Evolutionary conservation across 441 rosid species (phyloP), one percentile per base, ranked within the genome.

Genomic region (Isatis lusitanica): DNA sequence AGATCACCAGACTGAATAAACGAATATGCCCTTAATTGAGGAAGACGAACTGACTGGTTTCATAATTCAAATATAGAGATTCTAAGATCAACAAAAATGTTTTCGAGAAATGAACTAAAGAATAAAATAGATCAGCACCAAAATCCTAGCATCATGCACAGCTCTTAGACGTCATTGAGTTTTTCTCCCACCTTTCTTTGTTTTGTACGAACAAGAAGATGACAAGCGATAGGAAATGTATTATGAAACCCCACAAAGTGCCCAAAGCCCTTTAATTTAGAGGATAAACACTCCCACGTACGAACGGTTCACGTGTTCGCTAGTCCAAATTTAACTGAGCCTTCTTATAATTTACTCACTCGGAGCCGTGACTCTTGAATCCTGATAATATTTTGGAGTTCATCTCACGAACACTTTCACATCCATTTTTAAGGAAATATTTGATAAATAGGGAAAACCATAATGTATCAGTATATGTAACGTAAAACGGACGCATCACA

Each of bases 311-410:
- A 46, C 56, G 43, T 46, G 43, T 46, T 64, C 43, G 9, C 11
- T 16, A 33, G 17, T 31, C 17, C 33, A 65, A 36, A 2, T 26
- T 64, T 26, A 26, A 3, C 3, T 24, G 21, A 47, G 50, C n/a
- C 60, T 53, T 66, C 52, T 40, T 39, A 24, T 53, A n/a, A n/a
- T n/a, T n/a, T n/a, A n/a, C n/a, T n/a, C 39, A 38, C 39, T n/a
- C 12, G 3, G 39, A 12, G 2, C 57, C 15, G 57, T 24, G 33
- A 51, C 35, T 52, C 35, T 21, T 26, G 17, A 12, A 52, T 52
- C 11, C 28, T 17, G 12, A 48, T 17, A 8, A 3, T 47, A 17
- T 48, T 17, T 16, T 17, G 53, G 53, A 48, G 53, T 17, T 17
- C 12, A 17, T 51, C 38, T 67, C 61, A 67, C 28, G 62, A 52